A percentile compares a stretch with the other conserved stretches of the same genome.
Conservation (phyloP, 768 basidiomycete genomes). For the Mycena venus region DNA sequence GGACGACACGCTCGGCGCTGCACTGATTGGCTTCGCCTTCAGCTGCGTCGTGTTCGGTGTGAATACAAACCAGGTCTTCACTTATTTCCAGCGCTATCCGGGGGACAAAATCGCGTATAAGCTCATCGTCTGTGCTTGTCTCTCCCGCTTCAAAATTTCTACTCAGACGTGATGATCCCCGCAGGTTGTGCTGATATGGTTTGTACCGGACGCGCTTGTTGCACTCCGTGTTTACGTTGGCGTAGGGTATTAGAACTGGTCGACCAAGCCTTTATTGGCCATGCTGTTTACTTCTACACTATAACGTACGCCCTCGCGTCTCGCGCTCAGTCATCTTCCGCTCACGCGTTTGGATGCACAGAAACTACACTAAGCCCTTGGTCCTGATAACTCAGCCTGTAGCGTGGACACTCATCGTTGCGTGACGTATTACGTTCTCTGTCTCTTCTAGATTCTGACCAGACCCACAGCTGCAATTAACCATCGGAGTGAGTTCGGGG, state of each 20-base stretch:
- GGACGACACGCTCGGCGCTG: conserved; percentile 56
- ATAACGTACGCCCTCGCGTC: conserved; percentile 71
- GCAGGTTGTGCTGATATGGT: conserved; percentile 50
- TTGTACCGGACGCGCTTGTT: neutral
- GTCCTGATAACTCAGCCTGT: conserved; percentile 43
- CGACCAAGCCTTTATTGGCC: conserved; percentile 66
- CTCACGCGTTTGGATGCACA: too few species aligned
- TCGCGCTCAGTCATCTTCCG: too few species aligned
- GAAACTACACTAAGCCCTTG: conserved; percentile 51
- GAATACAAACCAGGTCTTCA: conserved; percentile 52
- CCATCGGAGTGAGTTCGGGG: conserved; percentile 47
- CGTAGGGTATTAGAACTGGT: conserved; percentile 59
- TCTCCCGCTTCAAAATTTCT: neutral
- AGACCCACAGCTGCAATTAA: conserved; percentile 42
- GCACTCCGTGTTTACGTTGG: neutral
- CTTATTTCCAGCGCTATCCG: conserved; percentile 56
- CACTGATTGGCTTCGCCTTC: conserved; percentile 53
- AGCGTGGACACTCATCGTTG: conserved; percentile 60
- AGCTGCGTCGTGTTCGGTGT: conserved; percentile 57
- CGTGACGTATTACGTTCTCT: neutral
- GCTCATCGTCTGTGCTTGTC: conserved; percentile 23
- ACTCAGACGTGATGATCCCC: neutral
- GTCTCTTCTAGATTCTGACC: neutral
- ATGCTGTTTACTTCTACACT: conserved; percentile 67
- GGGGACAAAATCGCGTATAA: conserved; percentile 44